Conservation (phyloP, 2,329 filamentous ascomycete genomes). For the Coniochaeta sp. region DNA sequence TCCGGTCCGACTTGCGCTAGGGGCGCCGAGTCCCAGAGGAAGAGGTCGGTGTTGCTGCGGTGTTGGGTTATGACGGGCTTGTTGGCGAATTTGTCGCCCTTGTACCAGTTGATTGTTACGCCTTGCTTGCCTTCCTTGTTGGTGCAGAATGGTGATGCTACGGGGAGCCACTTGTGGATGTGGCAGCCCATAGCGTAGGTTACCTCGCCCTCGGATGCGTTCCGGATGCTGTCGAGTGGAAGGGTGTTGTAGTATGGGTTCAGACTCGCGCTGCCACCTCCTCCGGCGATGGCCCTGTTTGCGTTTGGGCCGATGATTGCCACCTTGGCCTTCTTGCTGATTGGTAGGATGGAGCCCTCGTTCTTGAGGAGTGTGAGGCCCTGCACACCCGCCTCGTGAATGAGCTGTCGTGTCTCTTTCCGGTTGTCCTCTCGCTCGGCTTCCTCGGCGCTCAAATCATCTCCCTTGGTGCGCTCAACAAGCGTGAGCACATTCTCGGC, state of each 20-base stretch:
- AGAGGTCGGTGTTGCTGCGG: slow-evolving; percentile 58
- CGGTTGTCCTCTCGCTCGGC: slow-evolving; percentile 50
- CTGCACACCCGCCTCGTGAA: slow-evolving; percentile 54
- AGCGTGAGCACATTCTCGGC: slow-evolving; percentile 54
- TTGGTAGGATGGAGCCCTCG: slow-evolving; percentile 49
- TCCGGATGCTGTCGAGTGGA: slow-evolving; percentile 55
- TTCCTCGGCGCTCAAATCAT: slow-evolving; percentile 48
- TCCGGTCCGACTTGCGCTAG: slow-evolving; percentile 50
- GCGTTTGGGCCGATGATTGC: slow-evolving; percentile 63
- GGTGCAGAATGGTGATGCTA: slow-evolving; percentile 53
- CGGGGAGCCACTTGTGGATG: slow-evolving; percentile 58
- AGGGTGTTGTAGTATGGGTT: slow-evolving; percentile 64
- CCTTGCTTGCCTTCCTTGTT: slow-evolving; percentile 50
- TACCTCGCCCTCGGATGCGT: slow-evolving; percentile 46
- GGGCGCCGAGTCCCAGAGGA: slow-evolving; percentile 64
- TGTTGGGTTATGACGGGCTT: slow-evolving; percentile 49
- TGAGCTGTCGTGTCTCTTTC: slow-evolving; percentile 51
- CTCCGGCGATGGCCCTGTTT: slow-evolving; percentile 59
- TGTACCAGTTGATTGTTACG: slow-evolving; percentile 58
- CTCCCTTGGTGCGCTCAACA: slow-evolving; percentile 55
- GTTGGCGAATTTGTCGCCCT: slow-evolving; percentile 56
- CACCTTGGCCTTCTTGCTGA: slow-evolving; percentile 48
- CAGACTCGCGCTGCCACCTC: slow-evolving; percentile 60
- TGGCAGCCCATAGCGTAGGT: slow-evolving; percentile 56
- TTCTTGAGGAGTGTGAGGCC: slow-evolving; percentile 61